phyloP scores from a whole-genome alignment of 306 rosid species.

The Styphnolobium japonicum region DNA sequence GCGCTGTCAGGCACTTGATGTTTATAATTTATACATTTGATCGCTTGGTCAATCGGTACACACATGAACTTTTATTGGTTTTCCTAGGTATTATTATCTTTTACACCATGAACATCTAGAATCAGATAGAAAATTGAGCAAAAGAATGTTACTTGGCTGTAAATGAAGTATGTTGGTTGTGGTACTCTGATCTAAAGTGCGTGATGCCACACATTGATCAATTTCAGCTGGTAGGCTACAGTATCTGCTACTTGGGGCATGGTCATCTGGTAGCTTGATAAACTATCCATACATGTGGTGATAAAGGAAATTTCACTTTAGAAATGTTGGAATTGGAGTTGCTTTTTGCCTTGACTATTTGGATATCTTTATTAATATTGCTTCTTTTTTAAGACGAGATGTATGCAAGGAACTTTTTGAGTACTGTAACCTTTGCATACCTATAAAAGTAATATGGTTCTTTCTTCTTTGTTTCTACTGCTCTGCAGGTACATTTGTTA shows the following conservation, averaged over 20 bases:
- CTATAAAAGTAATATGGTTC: background rate
- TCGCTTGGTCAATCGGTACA: background rate
- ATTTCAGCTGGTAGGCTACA: background rate
- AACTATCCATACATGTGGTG: background rate
- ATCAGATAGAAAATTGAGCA: background rate
- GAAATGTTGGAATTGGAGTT: background rate
- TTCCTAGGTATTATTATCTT: background rate
- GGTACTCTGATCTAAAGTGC: background rate
- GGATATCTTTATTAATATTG: background rate
- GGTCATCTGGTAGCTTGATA: background rate
- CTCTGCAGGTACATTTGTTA: constrained; percentile 61
- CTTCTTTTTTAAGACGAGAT: background rate
- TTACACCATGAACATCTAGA: background rate
- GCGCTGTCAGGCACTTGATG: background rate
- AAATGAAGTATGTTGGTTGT: background rate
- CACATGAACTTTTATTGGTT: background rate
- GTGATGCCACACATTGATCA: background rate
- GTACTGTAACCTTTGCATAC: background rate
- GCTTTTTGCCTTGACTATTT: background rate
- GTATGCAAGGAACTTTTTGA: background rate
- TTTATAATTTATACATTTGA: background rate
- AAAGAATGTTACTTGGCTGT: background rate
- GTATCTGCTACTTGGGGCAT: background rate
- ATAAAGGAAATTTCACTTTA: background rate
- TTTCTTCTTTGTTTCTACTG: background rate